Conservation (phyloP, 2,329 filamentous ascomycete species). For the Diaporthe eres region DNA sequence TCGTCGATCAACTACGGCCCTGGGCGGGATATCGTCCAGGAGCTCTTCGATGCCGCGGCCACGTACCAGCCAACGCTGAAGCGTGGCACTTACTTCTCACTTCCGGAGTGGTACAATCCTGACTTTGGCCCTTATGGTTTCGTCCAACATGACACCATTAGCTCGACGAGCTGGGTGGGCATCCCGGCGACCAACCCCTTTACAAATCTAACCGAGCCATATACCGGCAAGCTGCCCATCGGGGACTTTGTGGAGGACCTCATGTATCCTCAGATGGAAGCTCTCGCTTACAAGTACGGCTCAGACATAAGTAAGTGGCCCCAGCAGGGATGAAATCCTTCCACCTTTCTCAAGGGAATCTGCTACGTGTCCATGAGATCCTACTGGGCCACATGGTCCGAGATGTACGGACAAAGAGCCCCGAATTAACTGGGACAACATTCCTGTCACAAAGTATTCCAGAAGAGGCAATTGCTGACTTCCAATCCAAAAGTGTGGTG, state of each 20-base stretch:
- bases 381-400: background rate
- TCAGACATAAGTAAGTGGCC: slow-evolving; percentile 55
- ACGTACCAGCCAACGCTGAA: slow-evolving; percentile 57
- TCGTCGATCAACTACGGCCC: slow-evolving; percentile 58
- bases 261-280: slow-evolving; percentile 62
- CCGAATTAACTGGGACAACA: background rate
- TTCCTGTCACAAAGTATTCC: slow-evolving; percentile 1
- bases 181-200: slow-evolving; percentile 59
- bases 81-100: slow-evolving; percentile 63
- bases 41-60: slow-evolving; percentile 59
- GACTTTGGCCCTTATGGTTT: slow-evolving; percentile 60
- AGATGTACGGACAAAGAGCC: background rate
- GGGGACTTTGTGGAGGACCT: slow-evolving; percentile 59
- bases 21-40: slow-evolving; percentile 55
- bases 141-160: slow-evolving; percentile 48
- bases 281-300: slow-evolving; percentile 58
- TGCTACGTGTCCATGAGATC: background rate
- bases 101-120: slow-evolving; percentile 66
- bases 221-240: slow-evolving; percentile 57
- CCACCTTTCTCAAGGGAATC: background rate
- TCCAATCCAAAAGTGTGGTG: slow-evolving; percentile 58
- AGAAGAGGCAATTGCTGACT: slow-evolving; percentile 31
- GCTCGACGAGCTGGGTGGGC: slow-evolving; percentile 54
- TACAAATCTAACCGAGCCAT: slow-evolving; percentile 56
- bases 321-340: slow-evolving; percentile 10